These are phyloP conservation scores for Metschnikowia santaceciliae DNA, from an alignment of 805 yeast species.

Conservation along the genomic window DNA sequence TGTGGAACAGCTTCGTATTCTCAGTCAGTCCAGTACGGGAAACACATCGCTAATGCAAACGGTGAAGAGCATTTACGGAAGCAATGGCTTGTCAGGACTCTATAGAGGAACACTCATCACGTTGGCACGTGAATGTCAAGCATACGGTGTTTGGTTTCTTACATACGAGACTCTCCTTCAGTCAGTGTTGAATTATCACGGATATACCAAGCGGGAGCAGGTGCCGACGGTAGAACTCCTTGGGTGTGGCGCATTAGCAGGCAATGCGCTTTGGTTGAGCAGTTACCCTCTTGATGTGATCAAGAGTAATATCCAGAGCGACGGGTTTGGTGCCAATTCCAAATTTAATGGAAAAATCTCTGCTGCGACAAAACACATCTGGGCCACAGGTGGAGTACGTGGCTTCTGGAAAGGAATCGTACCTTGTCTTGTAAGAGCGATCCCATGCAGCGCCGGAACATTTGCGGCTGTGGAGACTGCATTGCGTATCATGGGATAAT, in stretches of 20 bases:
- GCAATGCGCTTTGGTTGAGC: conserved; percentile 61
- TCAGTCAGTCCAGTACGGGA: conserved; percentile 49
- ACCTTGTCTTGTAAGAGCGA: conserved; percentile 57
- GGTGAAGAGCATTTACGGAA: conserved; percentile 37
- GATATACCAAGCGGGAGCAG: conserved; percentile 41
- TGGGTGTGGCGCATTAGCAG: conserved; percentile 59
- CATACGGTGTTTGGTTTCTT: conserved; percentile 72
- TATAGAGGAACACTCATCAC: conserved; percentile 57
- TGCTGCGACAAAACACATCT: conserved; percentile 38
- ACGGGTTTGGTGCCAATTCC: conserved; percentile 42
- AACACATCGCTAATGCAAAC: conserved; percentile 29
- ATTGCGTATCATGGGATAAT: conserved; percentile 48
- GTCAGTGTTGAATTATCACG: conserved; percentile 28
- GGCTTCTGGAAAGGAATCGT: conserved; percentile 64
- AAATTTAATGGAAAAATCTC: conserved; percentile 39
- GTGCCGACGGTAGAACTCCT: conserved; percentile 54
- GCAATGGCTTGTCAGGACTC: conserved; percentile 48
- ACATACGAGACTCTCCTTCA: conserved; percentile 57
- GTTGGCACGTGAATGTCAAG: conserved; percentile 58
- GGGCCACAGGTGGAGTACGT: conserved; percentile 38
- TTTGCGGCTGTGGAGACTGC: conserved; percentile 74
- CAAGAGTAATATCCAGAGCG: conserved; percentile 52
- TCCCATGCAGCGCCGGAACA: conserved; percentile 70
- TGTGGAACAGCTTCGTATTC: conserved; percentile 61
- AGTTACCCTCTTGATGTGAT: conserved; percentile 52